Conservation (phyloP, 768 basidiomycete species). For the Lactifluus rugatus region DNA sequence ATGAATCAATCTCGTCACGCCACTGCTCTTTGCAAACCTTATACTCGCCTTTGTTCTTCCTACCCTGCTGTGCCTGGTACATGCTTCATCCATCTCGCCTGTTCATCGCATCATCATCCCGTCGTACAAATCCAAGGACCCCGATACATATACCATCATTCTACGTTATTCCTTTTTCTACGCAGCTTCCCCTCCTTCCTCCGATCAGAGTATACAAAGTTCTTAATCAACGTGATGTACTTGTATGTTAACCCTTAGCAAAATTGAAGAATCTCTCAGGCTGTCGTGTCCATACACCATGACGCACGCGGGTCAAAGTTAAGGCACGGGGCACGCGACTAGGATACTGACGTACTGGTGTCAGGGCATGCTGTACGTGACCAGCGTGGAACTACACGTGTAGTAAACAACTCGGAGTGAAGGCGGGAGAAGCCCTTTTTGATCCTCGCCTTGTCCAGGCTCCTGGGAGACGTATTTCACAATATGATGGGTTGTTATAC, state of each 20-base stretch:
- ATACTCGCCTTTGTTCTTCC: too few relatives aligned
- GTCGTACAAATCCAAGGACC: not conserved
- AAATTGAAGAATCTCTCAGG: too few relatives aligned
- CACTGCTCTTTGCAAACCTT: not conserved
- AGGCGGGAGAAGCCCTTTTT: not conserved
- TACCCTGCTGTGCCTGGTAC: not conserved
- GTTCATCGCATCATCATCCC: not conserved
- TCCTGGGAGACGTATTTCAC: too few relatives aligned
- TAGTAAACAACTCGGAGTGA: too few relatives aligned
- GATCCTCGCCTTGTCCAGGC: too few relatives aligned
- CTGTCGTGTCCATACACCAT: too few relatives aligned
- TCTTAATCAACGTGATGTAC: not conserved
- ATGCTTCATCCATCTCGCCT: not conserved
- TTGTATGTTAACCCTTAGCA: not conserved
- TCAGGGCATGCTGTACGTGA: not conserved
- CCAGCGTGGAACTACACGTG: not conserved
- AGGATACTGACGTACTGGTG: too few relatives aligned
- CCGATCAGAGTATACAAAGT: not conserved
- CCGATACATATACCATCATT: constrained; percentile 2
- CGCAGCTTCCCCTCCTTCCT: not conserved
- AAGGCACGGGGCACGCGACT: too few relatives aligned
- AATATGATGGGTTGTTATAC: too few relatives aligned
- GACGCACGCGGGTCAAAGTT: too few relatives aligned
- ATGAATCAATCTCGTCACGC: not conserved
- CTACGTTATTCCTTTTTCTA: not conserved